Conservation (phyloP, 2,329 filamentous ascomycete genomes). For the Beauveria varroae region DNA sequence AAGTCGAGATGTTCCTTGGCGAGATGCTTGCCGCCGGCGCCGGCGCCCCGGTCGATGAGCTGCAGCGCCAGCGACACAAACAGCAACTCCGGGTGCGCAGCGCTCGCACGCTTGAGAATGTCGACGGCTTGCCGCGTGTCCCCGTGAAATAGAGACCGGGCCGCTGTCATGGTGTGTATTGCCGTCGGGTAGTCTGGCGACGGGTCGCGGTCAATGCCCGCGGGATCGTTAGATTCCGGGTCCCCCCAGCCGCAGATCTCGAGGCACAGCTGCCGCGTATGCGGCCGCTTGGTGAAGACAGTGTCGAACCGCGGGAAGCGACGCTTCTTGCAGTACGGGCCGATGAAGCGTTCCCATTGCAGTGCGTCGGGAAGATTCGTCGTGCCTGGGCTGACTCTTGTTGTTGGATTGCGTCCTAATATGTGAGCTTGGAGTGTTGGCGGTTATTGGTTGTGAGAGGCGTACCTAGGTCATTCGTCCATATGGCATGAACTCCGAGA, state of each 20-base stretch:
- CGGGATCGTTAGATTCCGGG: conserved; percentile 38
- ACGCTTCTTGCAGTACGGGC: conserved; percentile 55
- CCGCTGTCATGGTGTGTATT: conserved; percentile 65
- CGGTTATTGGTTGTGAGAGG: conserved; percentile 19
- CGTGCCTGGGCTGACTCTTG: conserved; percentile 39
- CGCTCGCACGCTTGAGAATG: conserved; percentile 60
- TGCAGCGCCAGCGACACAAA: conserved; percentile 63
- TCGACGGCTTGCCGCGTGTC: conserved; percentile 61
- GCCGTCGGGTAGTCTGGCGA: conserved; percentile 43
- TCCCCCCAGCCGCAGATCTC: conserved; percentile 68
- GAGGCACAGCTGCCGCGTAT: conserved; percentile 68
- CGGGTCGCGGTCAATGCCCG: conserved; percentile 33
- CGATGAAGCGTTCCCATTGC: conserved; percentile 56
- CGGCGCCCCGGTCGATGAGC: conserved; percentile 44
- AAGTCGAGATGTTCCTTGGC: conserved; percentile 48
- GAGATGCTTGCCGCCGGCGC: conserved; percentile 33
- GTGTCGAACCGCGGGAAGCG: conserved; percentile 58
- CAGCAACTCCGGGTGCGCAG: conserved; percentile 54
- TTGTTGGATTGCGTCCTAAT: conserved; percentile 36
- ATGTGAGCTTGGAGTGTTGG: background rate
- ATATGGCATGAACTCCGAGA: conserved; percentile 65
- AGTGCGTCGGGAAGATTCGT: conserved; percentile 36
- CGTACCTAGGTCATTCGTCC: conserved; percentile 61
- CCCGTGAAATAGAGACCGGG: conserved; percentile 67
- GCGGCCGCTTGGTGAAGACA: conserved; percentile 53